phyloP scores from a whole-genome alignment of 805 yeast species.

The Barnettozyma siamensis region DNA sequence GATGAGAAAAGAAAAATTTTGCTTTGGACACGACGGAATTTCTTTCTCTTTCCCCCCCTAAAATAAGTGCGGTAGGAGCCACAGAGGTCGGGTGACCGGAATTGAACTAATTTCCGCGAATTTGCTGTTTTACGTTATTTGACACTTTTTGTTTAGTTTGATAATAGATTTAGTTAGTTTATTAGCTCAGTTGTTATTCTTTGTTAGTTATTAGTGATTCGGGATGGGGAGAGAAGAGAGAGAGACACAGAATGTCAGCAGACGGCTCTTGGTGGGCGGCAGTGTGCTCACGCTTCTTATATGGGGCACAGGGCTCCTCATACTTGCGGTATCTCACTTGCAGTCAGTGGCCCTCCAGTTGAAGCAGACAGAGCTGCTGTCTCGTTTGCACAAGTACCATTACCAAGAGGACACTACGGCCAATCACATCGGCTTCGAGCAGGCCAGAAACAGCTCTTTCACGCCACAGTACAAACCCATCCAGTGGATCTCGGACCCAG shows the following conservation, averaged over 20 bases:
- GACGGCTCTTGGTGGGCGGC: slow-evolving; percentile 11
- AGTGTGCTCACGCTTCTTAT: slow-evolving; percentile 5
- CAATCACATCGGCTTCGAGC: slow-evolving; percentile 28
- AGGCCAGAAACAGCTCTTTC: slow-evolving; percentile 52
- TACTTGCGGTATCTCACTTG: slow-evolving; percentile 10
- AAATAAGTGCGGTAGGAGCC: not conserved
- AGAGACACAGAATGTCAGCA: not conserved
- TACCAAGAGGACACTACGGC: not conserved
- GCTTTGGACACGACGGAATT: not conserved
- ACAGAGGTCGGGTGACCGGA: not conserved
- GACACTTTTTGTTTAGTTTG: too few relatives aligned
- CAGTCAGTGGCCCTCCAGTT: slow-evolving; percentile 4
- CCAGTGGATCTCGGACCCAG: slow-evolving; percentile 63
- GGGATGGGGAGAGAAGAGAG: too few relatives aligned
- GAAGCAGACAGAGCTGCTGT: slow-evolving; percentile 8
- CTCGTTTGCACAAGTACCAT: not conserved
- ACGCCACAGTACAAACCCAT: slow-evolving; percentile 45
- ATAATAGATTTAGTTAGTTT: too few relatives aligned
- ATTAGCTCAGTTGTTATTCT: too few relatives aligned
- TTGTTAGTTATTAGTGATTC: too few relatives aligned
- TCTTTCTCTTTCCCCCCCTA: too few relatives aligned
- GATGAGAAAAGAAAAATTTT: not conserved
- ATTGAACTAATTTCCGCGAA: too few relatives aligned
- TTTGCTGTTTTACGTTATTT: too few relatives aligned
- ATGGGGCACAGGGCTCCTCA: slow-evolving; percentile 12